Conservation (phyloP, 176 grass and related monocot genomes). For the Lolium rigidum region DNA sequence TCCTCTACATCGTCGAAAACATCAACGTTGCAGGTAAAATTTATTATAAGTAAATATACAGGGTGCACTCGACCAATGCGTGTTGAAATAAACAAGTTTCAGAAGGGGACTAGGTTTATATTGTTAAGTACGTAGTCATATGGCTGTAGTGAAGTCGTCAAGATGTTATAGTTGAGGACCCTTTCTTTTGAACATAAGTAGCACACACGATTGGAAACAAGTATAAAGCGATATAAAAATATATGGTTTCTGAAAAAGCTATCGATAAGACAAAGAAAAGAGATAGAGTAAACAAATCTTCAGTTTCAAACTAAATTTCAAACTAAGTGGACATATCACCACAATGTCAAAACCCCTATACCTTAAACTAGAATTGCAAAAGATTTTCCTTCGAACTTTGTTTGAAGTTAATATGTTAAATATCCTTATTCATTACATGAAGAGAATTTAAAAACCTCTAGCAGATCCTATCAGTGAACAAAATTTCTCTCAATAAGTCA, state of each 20-base stretch:
- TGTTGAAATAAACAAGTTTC: neutral
- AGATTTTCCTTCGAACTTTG: neutral
- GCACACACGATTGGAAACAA: neutral
- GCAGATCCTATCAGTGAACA: neutral
- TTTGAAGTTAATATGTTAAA: neutral
- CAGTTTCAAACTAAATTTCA: neutral
- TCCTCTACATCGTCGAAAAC: conserved; percentile 96
- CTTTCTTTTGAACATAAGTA: neutral
- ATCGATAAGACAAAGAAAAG: neutral
- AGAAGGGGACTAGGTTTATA: neutral
- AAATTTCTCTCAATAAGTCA: neutral
- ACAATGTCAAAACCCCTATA: neutral
- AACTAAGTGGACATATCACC: neutral
- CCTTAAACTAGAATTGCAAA: neutral
- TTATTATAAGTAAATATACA: neutral
- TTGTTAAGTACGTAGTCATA: neutral
- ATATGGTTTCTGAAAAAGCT: too few species aligned
- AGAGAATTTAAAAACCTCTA: neutral
- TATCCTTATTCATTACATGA: neutral
- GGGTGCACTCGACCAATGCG: too few species aligned
- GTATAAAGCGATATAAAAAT: too few species aligned
- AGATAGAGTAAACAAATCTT: too few species aligned
- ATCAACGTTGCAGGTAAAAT: conserved; percentile 83
- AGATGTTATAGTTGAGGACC: neutral
- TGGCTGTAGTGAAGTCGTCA: neutral